Base-by-base conservation (phyloP, 306 rosid genomes). In the Carpinus fangiana region DNA sequence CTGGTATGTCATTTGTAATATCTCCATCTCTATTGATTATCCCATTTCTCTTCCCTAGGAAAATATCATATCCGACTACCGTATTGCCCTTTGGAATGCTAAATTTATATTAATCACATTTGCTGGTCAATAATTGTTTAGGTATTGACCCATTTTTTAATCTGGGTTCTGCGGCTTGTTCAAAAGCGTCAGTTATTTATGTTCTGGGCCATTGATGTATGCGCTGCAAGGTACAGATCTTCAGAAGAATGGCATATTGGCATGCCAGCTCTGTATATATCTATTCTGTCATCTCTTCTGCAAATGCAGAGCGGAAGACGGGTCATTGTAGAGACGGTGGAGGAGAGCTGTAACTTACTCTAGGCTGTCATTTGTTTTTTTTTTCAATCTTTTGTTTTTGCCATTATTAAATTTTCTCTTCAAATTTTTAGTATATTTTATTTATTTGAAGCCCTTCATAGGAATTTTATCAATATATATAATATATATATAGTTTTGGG, bases 221-320 rank as follows among this genome's bases (percentile, higher is more conserved):
- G 82, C 46, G 47, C 61, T 36, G 60, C 54, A 66, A 68, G 80
- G 79, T 73, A 3, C 67, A 67, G 77, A 76, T 75, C 79, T 68
- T 82, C 61, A 67, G 73, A 73, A 71, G 76, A 52, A 78, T 64
- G 56, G 70, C 75, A 57, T 77, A 75, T 74, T 82, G 80, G 67
- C 79, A 79, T 81, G 82, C 86, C 77, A 78, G 90, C 80, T 82
- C 55, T 95, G 98, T 92, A 92, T 76, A 90, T 89, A 88, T 86
- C 87, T 89, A 89, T 79, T 86, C 75, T 85, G 83, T 88, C 84
- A 85, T 76, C 78, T 78, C 85, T 81, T 87, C 89, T 87, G 90
- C 88, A 88, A 79, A 90, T 83, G 97, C 93, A 84, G 91, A 82
- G 84, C 83, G 75, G 92, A 83, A 80, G 89, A 82, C 82, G 79